A percentile compares a stretch with the other conserved stretches of the same genome.
Conservation (phyloP, 1,139 yeast species). For the Taphrina sp. region DNA sequence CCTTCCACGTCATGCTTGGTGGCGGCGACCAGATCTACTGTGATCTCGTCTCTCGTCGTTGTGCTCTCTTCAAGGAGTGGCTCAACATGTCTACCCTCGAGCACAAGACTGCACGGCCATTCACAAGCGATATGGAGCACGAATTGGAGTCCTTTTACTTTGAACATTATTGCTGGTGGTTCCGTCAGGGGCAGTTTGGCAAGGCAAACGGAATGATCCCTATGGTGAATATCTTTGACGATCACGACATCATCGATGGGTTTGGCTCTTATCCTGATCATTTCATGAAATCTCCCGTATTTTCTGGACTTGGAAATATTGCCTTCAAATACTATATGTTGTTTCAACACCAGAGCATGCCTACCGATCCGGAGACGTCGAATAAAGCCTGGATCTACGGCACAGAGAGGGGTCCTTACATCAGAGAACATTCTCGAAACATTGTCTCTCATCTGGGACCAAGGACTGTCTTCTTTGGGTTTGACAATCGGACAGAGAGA, state of each 20-base stretch:
- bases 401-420: slow-evolving; percentile 58
- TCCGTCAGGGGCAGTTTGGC: slow-evolving; percentile 77
- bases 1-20: slow-evolving; percentile 91
- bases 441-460: slow-evolving; percentile 70
- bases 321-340: slow-evolving; percentile 87
- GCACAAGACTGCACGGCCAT: slow-evolving; percentile 28
- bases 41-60: slow-evolving; percentile 62
- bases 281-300: slow-evolving; percentile 70
- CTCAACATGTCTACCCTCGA: slow-evolving; percentile 45
- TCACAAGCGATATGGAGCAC: slow-evolving; percentile 50
- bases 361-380: slow-evolving; percentile 39
- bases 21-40: slow-evolving; percentile 97
- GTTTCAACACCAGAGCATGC: slow-evolving; percentile 69
- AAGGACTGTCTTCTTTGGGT: slow-evolving; percentile 65
- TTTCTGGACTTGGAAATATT: slow-evolving; percentile 66
- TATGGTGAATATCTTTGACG: slow-evolving; percentile 74
- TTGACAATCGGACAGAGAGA: slow-evolving; percentile 91
- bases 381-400: slow-evolving; percentile 44
- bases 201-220: slow-evolving; percentile 80
- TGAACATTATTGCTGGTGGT: slow-evolving; percentile 77
- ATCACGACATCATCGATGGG: slow-evolving; percentile 64
- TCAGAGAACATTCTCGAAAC: slow-evolving; percentile 63
- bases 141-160: slow-evolving; percentile 68
- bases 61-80: slow-evolving; percentile 61
- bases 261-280: slow-evolving; percentile 79